These are phyloP conservation scores for Didymella exigua DNA, from an alignment of 2,329 filamentous ascomycete species.

Conservation along the genomic window DNA sequence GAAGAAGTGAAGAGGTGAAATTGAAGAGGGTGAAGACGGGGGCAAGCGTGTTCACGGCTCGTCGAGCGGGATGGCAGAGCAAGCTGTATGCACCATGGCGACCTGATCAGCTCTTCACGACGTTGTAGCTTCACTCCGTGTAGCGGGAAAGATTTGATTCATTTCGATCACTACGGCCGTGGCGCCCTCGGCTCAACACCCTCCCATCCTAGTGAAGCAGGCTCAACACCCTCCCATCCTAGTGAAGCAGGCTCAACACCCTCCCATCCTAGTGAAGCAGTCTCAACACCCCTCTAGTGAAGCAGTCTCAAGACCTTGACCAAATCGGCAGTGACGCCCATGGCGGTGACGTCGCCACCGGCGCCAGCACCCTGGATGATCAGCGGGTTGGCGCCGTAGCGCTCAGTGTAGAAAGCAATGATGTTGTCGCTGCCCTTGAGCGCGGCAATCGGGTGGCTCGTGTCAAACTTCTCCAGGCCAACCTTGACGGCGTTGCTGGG, in stretches of 20 bases:
- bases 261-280: slow-evolving; percentile 47
- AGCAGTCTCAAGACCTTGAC: slow-evolving; percentile 84
- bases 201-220: slow-evolving; percentile 47
- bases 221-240: slow-evolving; percentile 3
- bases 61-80: no score
- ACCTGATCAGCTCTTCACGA: no score
- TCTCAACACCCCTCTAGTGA: slow-evolving; percentile 5
- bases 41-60: no score
- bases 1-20: no score
- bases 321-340: slow-evolving; percentile 94
- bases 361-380: slow-evolving; percentile 95
- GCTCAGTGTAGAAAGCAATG: slow-evolving; percentile 96
- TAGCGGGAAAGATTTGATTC: background rate
- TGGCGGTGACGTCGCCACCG: slow-evolving; percentile 93
- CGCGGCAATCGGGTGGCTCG: slow-evolving; percentile 86
- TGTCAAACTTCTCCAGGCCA: slow-evolving; percentile 82
- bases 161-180: background rate
- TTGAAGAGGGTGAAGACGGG: no score
- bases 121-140: background rate
- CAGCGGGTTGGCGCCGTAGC: slow-evolving; percentile 87
- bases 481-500: slow-evolving; percentile 83
- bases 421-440: slow-evolving; percentile 99
- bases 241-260: slow-evolving; percentile 47
- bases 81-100: background rate
- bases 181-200: background rate